Conservation (phyloP, 116 monocot genomes). For the Posidonia oceanica region DNA sequence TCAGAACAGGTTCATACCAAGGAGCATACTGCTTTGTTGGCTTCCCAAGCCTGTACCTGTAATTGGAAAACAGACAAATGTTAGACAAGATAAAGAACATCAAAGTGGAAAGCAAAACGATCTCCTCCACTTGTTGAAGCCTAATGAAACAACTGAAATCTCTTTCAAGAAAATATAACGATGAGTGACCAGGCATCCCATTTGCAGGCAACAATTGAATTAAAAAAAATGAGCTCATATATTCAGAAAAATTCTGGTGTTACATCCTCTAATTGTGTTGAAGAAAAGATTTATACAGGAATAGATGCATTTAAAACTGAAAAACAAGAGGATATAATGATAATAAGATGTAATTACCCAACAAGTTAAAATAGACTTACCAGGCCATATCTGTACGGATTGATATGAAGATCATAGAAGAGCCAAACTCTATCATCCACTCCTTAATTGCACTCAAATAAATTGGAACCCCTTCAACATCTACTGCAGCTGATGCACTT, state of each 20-base stretch:
- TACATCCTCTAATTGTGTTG: too few species aligned
- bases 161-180: too few species aligned
- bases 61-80: constrained; percentile 8
- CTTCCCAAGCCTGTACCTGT: constrained; percentile 91
- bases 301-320: too few species aligned
- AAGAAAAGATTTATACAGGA: too few species aligned
- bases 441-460: constrained; percentile 94
- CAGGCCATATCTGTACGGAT: constrained; percentile 92
- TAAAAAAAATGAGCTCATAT: too few species aligned
- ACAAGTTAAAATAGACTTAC: constrained; percentile 18
- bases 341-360: too few species aligned
- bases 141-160: not conserved
- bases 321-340: too few species aligned
- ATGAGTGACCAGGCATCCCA: too few species aligned
- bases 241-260: too few species aligned
- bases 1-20: constrained; percentile 91
- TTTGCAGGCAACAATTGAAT: too few species aligned
- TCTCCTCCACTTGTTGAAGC: not conserved
- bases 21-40: constrained; percentile 77
- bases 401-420: constrained; percentile 84
- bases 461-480: constrained; percentile 64
- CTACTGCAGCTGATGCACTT: constrained; percentile 18
- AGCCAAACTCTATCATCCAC: constrained; percentile 98
- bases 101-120: not conserved
- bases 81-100: not conserved